Percentiles rank a stretch among this genome's conserved stretches.
These are phyloP conservation scores for Paspalum vaginatum DNA, from an alignment of 176 grass and related monocot species.

Conservation along the genomic window DNA sequence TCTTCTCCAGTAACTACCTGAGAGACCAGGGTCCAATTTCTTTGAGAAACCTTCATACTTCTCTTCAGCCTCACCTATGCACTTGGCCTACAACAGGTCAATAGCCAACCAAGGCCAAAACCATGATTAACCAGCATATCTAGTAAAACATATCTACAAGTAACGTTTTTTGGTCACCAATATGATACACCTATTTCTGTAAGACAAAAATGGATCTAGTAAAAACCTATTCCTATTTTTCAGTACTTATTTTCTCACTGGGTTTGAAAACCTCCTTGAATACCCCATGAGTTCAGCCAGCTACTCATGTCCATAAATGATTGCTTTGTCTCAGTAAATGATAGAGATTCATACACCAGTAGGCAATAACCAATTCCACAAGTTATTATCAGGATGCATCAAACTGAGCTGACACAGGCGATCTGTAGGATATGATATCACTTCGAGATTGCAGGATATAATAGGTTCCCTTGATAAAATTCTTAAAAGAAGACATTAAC, in stretches of 20 bases:
- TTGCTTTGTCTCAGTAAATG: neutral
- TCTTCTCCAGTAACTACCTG: slow-evolving; percentile 72
- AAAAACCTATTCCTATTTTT: neutral
- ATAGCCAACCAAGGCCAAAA: no score
- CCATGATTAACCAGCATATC: slow-evolving; percentile 2
- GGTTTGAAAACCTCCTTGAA: neutral
- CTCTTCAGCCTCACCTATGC: slow-evolving; percentile 80
- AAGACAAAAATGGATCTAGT: slow-evolving; percentile 7
- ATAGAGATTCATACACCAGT: neutral
- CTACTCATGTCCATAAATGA: neutral
- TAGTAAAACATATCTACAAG: slow-evolving; percentile 10
- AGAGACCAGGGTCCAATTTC: slow-evolving; percentile 67
- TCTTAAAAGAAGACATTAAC: no score
- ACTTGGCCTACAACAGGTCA: slow-evolving; percentile 57
- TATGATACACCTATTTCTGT: slow-evolving; percentile 26
- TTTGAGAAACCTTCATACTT: slow-evolving; percentile 66
- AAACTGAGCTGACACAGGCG: no score
- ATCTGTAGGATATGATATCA: no score
- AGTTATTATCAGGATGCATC: neutral
- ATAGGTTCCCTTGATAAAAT: no score
- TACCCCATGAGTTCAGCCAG: neutral
- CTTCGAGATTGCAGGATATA: no score
- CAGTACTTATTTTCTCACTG: neutral
- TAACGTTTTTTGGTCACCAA: neutral
- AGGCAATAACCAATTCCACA: neutral